Evolutionary conservation across 805 yeast species (phyloP).

Genomic region (Starmerella cellae): DNA sequence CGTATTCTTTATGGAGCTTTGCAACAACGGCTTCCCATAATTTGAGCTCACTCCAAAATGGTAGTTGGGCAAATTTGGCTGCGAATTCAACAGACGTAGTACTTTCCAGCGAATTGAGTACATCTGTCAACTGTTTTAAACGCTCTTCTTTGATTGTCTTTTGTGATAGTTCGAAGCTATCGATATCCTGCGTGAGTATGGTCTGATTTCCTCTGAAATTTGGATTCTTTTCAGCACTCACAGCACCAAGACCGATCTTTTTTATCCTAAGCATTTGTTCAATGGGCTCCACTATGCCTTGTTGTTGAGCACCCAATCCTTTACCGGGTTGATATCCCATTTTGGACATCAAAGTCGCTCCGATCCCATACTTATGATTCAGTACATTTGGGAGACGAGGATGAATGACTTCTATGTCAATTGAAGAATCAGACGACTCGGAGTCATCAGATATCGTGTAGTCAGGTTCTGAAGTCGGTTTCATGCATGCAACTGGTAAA

Average conservation of each 20-base stretch:
- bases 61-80: background rate
- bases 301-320: constrained; percentile 64
- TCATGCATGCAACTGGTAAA: too few species aligned
- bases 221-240: too few species aligned
- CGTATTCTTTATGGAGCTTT: background rate
- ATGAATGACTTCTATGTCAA: background rate
- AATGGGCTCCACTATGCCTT: constrained; percentile 73
- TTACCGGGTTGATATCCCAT: constrained; percentile 83
- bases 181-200: too few species aligned
- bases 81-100: background rate
- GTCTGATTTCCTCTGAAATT: too few species aligned
- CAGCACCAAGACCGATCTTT: background rate
- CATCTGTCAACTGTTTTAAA: background rate
- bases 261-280: background rate
- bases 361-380: constrained; percentile 57
- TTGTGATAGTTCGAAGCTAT: too few species aligned
- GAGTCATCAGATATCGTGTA: background rate
- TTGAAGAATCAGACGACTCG: constrained; percentile 9
- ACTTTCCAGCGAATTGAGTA: background rate
- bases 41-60: background rate
- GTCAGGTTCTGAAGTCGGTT: background rate
- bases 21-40: background rate
- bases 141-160: background rate
- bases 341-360: constrained; percentile 58
- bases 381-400: too few species aligned